Conservation (phyloP, 805 yeast species). For the Kluyveromyces dobzhanskii region DNA sequence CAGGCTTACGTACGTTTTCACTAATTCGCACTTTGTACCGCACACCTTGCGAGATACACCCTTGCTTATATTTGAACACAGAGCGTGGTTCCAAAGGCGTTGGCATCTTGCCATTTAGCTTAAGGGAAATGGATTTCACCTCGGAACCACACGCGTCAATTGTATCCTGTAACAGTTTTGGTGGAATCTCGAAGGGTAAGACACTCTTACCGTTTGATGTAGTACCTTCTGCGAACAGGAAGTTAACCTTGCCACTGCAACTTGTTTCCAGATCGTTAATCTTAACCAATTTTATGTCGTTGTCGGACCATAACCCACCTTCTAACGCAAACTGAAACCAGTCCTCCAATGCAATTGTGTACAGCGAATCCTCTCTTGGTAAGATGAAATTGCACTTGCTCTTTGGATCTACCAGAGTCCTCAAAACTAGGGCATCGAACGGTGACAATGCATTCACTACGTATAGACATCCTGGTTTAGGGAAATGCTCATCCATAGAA, state of each 20-base stretch:
- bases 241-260: slow-evolving; percentile 36
- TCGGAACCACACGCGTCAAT: slow-evolving; percentile 8
- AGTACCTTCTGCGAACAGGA: slow-evolving; percentile 71
- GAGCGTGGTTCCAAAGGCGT: slow-evolving; percentile 25
- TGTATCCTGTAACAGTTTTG: slow-evolving; percentile 15
- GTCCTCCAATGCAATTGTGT: slow-evolving; percentile 11
- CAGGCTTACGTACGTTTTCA: slow-evolving; percentile 14
- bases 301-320: slow-evolving; percentile 13
- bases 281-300: slow-evolving; percentile 10
- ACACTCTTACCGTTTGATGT: slow-evolving; percentile 76
- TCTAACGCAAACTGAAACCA: slow-evolving; percentile 16
- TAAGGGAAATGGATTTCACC: slow-evolving; percentile 23
- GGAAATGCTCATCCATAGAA: slow-evolving; percentile 26
- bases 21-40: slow-evolving; percentile 19
- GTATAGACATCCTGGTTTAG: slow-evolving; percentile 33
- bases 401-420: slow-evolving; percentile 16
- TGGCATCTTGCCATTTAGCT: slow-evolving; percentile 24
- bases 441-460: slow-evolving; percentile 43
- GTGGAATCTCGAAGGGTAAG: slow-evolving; percentile 42
- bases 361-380: slow-evolving; percentile 12
- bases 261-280: slow-evolving; percentile 14
- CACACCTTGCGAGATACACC: slow-evolving; percentile 15
- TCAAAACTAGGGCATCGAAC: slow-evolving; percentile 35
- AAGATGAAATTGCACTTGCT: slow-evolving; percentile 7
- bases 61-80: slow-evolving; percentile 5